Conservation (phyloP, 306 rosid species). For the Inga leiocalycina region DNA sequence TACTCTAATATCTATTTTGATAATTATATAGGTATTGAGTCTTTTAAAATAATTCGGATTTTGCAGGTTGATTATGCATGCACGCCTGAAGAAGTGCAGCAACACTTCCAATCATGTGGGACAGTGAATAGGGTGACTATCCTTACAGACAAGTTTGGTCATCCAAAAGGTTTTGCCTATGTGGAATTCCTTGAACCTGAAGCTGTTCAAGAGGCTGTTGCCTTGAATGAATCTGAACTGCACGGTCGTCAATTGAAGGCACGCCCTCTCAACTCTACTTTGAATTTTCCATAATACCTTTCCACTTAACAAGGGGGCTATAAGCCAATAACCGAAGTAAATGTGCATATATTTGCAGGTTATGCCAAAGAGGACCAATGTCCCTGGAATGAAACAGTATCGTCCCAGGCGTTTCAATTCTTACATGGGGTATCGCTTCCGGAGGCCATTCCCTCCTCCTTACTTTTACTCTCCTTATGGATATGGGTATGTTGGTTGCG, state of each 20-base stretch:
- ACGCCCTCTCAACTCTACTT: background rate
- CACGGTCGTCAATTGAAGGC: slow-evolving; percentile 98
- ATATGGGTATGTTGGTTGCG: slow-evolving; percentile 65
- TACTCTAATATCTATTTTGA: background rate
- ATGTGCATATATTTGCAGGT: slow-evolving; percentile 57
- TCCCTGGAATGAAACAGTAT: slow-evolving; percentile 95
- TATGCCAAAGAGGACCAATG: slow-evolving; percentile 88
- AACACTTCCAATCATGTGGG: slow-evolving; percentile 96
- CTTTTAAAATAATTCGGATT: slow-evolving; percentile 33
- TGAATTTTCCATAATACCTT: slow-evolving; percentile 18
- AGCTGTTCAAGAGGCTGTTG: slow-evolving; percentile 92
- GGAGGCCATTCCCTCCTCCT: slow-evolving; percentile 88
- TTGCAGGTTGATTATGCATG: slow-evolving; percentile 97
- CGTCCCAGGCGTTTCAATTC: slow-evolving; percentile 80
- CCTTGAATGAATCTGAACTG: slow-evolving; percentile 82
- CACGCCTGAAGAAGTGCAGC: slow-evolving; percentile 99
- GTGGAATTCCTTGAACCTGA: slow-evolving; percentile 91
- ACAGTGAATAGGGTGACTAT: slow-evolving; percentile 97
- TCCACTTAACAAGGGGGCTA: slow-evolving; percentile 7
- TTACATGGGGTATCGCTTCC: slow-evolving; percentile 64
- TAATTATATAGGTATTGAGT: slow-evolving; percentile 26
- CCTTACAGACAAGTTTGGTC: slow-evolving; percentile 92
- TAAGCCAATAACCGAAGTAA: slow-evolving; percentile 11
- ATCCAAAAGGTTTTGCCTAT: slow-evolving; percentile 96
- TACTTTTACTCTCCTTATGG: slow-evolving; percentile 82